Conservation (phyloP, 2,329 filamentous ascomycete species). For the Coniella lustricola region DNA sequence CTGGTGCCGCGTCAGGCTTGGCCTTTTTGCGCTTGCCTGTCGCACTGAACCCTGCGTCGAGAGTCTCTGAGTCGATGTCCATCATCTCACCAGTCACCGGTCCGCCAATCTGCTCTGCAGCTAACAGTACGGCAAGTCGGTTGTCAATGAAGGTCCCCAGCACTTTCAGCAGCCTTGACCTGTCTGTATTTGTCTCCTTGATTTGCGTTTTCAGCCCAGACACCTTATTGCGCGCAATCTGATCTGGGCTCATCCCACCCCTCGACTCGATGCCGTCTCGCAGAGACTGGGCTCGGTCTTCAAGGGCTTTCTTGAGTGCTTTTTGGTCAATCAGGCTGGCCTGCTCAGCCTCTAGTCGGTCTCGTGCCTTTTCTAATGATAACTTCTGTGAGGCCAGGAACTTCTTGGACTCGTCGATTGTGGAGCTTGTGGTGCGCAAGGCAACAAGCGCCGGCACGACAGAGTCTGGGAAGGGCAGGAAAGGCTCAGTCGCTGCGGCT, state of each 20-base stretch:
- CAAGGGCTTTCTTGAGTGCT: constrained; percentile 45
- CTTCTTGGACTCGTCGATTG: constrained; percentile 55
- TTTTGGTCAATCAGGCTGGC: constrained; percentile 47
- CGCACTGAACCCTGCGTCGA: constrained; percentile 53
- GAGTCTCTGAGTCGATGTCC: constrained; percentile 53
- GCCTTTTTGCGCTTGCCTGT: constrained; percentile 49
- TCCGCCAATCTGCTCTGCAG: constrained; percentile 75
- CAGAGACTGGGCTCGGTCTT: constrained; percentile 52
- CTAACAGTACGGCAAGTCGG: constrained; percentile 66
- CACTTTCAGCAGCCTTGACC: constrained; percentile 51
- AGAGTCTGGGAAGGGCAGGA: constrained; percentile 60
- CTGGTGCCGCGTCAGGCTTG: constrained; percentile 29
- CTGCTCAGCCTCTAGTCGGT: constrained; percentile 44
- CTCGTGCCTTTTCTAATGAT: constrained; percentile 35
- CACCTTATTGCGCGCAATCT: constrained; percentile 58
- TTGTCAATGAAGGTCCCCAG: constrained; percentile 66
- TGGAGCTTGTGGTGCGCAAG: constrained; percentile 57
- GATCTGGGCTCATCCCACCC: constrained; percentile 50
- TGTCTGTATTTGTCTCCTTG: constrained; percentile 53
- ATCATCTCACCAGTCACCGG: constrained; percentile 72
- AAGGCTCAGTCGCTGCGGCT: constrained; percentile 54
- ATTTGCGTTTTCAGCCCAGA: constrained; percentile 53
- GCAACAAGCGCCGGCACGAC: constrained; percentile 66
- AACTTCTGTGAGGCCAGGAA: constrained; percentile 43
- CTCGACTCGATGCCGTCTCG: constrained; percentile 49